These are phyloP conservation scores for Penicillium sp. DNA, from an alignment of 2,329 filamentous ascomycete species.

Conservation along the genomic window DNA sequence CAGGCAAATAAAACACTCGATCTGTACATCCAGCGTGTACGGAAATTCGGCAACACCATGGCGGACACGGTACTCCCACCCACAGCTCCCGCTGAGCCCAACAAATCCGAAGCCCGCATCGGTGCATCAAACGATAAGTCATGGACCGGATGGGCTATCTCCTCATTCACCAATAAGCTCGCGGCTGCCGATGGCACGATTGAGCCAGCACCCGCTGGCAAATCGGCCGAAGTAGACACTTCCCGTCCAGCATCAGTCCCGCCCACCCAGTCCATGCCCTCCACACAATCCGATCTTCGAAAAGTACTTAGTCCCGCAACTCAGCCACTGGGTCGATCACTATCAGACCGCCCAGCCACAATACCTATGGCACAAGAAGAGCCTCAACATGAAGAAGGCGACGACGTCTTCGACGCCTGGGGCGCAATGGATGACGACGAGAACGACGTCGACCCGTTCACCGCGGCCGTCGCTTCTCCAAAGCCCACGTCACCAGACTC, in stretches of 20 bases:
- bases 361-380: slow-evolving; percentile 49
- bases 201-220: slow-evolving; percentile 52
- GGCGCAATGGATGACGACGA: slow-evolving; percentile 60
- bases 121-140: slow-evolving; percentile 69
- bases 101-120: slow-evolving; percentile 64
- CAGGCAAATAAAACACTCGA: slow-evolving; percentile 89
- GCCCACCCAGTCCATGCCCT: slow-evolving; percentile 33
- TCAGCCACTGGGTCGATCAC: slow-evolving; percentile 36
- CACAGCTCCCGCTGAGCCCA: slow-evolving; percentile 50
- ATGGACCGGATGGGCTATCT: slow-evolving; percentile 98
- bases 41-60: slow-evolving; percentile 73
- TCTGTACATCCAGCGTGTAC: slow-evolving; percentile 75
- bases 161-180: slow-evolving; percentile 94
- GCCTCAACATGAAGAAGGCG: slow-evolving; percentile 49
- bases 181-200: slow-evolving; percentile 84
- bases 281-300: slow-evolving; percentile 20
- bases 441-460: slow-evolving; percentile 43
- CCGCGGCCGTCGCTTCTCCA: slow-evolving; percentile 33
- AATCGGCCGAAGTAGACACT: slow-evolving; percentile 44
- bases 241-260: slow-evolving; percentile 51
- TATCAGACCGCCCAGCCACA: slow-evolving; percentile 42
- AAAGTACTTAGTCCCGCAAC: slow-evolving; percentile 26
- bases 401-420: slow-evolving; percentile 71
- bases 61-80: slow-evolving; percentile 76
- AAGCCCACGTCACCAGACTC: slow-evolving; percentile 26